Conservation (phyloP, 2,329 filamentous ascomycete species). For the Nectriaceae sp. region DNA sequence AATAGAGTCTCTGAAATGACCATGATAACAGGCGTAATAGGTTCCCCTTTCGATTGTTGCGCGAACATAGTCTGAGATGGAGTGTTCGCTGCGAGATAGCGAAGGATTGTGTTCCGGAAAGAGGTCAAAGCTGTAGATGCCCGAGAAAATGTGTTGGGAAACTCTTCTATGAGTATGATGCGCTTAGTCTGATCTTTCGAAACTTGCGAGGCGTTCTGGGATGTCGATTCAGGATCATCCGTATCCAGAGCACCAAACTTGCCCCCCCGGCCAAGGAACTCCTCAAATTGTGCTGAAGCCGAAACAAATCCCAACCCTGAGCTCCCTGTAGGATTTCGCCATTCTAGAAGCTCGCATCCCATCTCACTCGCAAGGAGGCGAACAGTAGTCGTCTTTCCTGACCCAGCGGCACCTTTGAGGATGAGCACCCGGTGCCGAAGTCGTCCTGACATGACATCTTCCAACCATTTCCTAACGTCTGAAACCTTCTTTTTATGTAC, state of each 20-base stretch:
- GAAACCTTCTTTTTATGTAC: conserved; percentile 94
- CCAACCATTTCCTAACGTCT: conserved; percentile 83
- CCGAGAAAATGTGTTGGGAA: conserved; percentile 72
- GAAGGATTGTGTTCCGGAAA: conserved; percentile 74
- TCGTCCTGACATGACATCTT: conserved; percentile 67
- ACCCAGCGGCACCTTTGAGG: conserved; percentile 86
- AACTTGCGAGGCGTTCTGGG: conserved; percentile 21
- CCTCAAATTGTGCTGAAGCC: conserved; percentile 80
- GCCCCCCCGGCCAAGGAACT: conserved; percentile 82
- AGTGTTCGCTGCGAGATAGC: conserved; percentile 71
- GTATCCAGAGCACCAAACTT: conserved; percentile 73
- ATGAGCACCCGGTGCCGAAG: conserved; percentile 74
- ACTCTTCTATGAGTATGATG: conserved; percentile 78
- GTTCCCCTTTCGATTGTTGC: conserved; percentile 42
- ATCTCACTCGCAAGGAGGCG: conserved; percentile 77
- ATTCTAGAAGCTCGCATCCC: conserved; percentile 78
- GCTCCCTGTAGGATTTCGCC: conserved; percentile 78
- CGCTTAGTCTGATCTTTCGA: conserved; percentile 38
- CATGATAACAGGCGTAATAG: conserved; percentile 76
- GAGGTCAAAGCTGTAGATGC: conserved; percentile 65
- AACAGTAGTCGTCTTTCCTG: conserved; percentile 89
- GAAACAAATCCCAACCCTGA: conserved; percentile 65
- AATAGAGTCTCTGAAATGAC: conserved; percentile 89
- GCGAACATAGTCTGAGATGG: conserved; percentile 54
- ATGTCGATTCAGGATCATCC: conserved; percentile 32